Conservation (phyloP, 73 alveolate species). For the Paramecium octaurelia region DNA sequence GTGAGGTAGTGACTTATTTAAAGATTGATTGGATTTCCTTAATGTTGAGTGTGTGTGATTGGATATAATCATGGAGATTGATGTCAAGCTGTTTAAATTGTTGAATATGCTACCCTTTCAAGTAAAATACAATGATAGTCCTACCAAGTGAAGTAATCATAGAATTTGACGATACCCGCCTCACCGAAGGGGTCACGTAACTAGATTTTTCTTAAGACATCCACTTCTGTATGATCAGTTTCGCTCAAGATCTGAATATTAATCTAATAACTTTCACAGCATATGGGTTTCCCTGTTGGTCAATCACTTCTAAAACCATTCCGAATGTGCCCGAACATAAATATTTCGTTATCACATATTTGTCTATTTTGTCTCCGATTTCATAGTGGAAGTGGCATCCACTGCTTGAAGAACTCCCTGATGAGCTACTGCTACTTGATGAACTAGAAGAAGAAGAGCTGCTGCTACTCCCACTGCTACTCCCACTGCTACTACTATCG, state of each 20-base stretch:
- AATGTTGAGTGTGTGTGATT: background rate
- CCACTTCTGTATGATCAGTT: slow-evolving; percentile 44
- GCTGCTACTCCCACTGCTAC: background rate
- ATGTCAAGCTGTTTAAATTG: slow-evolving; percentile 30
- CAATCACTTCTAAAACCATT: slow-evolving; percentile 76
- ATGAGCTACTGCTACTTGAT: background rate
- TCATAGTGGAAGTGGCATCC: slow-evolving; percentile 18
- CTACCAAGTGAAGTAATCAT: slow-evolving; percentile 15
- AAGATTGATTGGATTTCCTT: slow-evolving; percentile 1
- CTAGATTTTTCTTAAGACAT: slow-evolving; percentile 20
- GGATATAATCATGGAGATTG: background rate
- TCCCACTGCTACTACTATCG: background rate
- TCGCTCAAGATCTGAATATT: slow-evolving; percentile 43
- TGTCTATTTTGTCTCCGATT: slow-evolving; percentile 57
- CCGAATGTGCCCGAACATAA: slow-evolving; percentile 98
- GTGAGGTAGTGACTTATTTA: background rate
- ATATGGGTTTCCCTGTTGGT: background rate
- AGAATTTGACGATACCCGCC: slow-evolving; percentile 41
- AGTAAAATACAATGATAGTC: slow-evolving; percentile 22
- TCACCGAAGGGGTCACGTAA: slow-evolving; percentile 15
- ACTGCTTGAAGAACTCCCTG: background rate
- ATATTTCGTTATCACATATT: slow-evolving; percentile 50
- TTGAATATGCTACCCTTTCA: slow-evolving; percentile 40
- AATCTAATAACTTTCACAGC: slow-evolving; percentile 40
- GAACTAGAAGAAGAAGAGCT: background rate